phyloP scores from a whole-genome alignment of 2,329 filamentous ascomycete genomes.

The Penicillium sp. region DNA sequence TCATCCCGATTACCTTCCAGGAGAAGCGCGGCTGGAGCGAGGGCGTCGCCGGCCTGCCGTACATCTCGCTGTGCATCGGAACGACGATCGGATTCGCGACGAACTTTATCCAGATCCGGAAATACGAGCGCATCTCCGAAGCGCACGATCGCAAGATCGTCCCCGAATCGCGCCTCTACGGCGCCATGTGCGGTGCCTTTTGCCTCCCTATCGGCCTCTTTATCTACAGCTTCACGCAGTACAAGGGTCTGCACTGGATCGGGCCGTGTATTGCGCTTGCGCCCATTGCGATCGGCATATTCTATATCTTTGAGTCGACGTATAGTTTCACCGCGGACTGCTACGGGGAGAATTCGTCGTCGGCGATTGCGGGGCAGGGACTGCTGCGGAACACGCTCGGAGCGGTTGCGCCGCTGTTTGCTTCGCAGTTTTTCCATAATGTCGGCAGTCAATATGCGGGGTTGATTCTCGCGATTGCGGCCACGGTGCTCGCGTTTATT shows the following conservation, averaged over 20 bases:
- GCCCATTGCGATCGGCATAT: slow-evolving; percentile 59
- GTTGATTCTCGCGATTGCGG: slow-evolving; percentile 54
- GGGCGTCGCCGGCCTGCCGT: slow-evolving; percentile 56
- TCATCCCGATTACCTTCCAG: slow-evolving; percentile 56
- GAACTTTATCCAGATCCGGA: slow-evolving; percentile 58
- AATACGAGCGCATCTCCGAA: slow-evolving; percentile 48
- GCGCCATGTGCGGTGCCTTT: slow-evolving; percentile 54
- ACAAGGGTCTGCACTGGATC: slow-evolving; percentile 55
- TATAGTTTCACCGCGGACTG: slow-evolving; percentile 60
- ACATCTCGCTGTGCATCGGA: slow-evolving; percentile 57
- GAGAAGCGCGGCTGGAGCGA: slow-evolving; percentile 60
- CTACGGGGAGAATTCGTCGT: slow-evolving; percentile 51
- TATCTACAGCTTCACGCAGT: slow-evolving; percentile 61
- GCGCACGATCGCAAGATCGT: slow-evolving; percentile 39
- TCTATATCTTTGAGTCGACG: slow-evolving; percentile 50
- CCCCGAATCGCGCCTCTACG: slow-evolving; percentile 55
- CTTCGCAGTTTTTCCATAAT: slow-evolving; percentile 59
- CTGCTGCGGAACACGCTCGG: slow-evolving; percentile 60
- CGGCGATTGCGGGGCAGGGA: slow-evolving; percentile 56
- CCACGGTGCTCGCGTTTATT: slow-evolving; percentile 41
- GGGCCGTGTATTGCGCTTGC: slow-evolving; percentile 56
- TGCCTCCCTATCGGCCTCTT: slow-evolving; percentile 56
- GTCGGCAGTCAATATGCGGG: slow-evolving; percentile 59
- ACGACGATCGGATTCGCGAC: slow-evolving; percentile 55
- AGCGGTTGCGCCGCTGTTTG: slow-evolving; percentile 58